phyloP scores from a whole-genome alignment of 805 yeast genomes.

The Monosporozyma yasuniensis region DNA sequence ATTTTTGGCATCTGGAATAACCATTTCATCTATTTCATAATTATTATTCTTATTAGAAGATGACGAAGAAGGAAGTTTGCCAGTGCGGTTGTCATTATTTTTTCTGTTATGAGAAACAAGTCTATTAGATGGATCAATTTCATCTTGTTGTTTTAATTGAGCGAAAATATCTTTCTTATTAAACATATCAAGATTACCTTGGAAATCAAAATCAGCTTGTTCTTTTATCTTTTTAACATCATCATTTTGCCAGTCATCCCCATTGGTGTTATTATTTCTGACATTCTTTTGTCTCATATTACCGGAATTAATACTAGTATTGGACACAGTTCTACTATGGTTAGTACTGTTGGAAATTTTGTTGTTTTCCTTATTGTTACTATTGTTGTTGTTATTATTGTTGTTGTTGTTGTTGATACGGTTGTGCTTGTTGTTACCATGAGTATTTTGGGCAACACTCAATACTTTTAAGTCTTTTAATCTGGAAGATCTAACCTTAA shows the following conservation, averaged over 20 bases:
- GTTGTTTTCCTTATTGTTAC: conserved; percentile 7
- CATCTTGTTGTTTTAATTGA: conserved; percentile 60
- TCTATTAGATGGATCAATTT: conserved; percentile 48
- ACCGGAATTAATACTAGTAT: conserved; percentile 10
- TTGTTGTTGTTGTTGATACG: conserved; percentile 12
- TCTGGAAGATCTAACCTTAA: conserved; percentile 30
- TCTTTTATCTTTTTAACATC: conserved; percentile 40
- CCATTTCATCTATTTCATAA: conserved; percentile 66
- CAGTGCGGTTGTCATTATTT: neutral
- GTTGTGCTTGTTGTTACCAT: conserved; percentile 18
- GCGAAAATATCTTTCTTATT: conserved; percentile 75
- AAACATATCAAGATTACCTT: conserved; percentile 68
- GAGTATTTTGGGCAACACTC: conserved; percentile 32
- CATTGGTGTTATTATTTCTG: conserved; percentile 31
- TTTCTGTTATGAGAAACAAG: conserved; percentile 68
- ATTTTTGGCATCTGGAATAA: conserved; percentile 37
- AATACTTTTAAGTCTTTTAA: conserved; percentile 28
- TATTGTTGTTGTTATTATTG: conserved; percentile 8
- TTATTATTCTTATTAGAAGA: conserved; percentile 26
- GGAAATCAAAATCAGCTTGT: conserved; percentile 73
- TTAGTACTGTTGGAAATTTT: conserved; percentile 2
- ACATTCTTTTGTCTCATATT: conserved; percentile 2
- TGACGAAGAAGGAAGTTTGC: neutral
- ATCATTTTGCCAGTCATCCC: conserved; percentile 39
- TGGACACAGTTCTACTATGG: conserved; percentile 4